These are phyloP conservation scores for Quercus bicolor DNA, from an alignment of 306 rosid species.

Conservation along the genomic window DNA sequence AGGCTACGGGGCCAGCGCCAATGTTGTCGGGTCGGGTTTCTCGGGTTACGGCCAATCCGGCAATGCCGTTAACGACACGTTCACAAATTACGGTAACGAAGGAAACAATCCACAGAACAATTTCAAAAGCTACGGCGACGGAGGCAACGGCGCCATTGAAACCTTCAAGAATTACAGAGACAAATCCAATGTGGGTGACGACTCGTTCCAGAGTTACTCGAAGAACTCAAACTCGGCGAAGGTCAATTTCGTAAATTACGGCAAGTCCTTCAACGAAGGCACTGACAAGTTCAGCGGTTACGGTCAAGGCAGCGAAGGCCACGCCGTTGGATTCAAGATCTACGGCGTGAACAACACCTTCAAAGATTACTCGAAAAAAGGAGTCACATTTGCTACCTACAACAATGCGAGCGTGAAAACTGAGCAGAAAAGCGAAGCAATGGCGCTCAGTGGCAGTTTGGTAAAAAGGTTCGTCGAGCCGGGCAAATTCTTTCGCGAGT, in stretches of 20 bases:
- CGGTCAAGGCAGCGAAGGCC: conserved; percentile 39
- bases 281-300: conserved; percentile 72
- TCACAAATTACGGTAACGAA: conserved; percentile 57
- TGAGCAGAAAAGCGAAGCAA: neutral
- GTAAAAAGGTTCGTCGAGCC: conserved; percentile 86
- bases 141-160: conserved; percentile 62
- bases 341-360: conserved; percentile 85
- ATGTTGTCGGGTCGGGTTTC: conserved; percentile 63
- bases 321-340: conserved; percentile 49
- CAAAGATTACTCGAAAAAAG: conserved; percentile 67
- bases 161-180: conserved; percentile 75
- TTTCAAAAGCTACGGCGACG: conserved; percentile 68
- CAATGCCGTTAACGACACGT: conserved; percentile 56
- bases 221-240: conserved; percentile 51
- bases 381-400: conserved; percentile 41
- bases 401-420: conserved; percentile 39
- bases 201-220: conserved; percentile 66
- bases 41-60: conserved; percentile 47
- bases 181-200: conserved; percentile 74
- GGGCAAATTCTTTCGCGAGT: conserved; percentile 86
- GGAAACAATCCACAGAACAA: conserved; percentile 65
- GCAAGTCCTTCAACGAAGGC: conserved; percentile 80
- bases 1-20: conserved; percentile 59
- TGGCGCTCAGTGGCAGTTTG: conserved; percentile 47
- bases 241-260: conserved; percentile 68